Base-by-base conservation (phyloP, 108 stramenopile genomes). In the Nitzschia palea region DNA sequence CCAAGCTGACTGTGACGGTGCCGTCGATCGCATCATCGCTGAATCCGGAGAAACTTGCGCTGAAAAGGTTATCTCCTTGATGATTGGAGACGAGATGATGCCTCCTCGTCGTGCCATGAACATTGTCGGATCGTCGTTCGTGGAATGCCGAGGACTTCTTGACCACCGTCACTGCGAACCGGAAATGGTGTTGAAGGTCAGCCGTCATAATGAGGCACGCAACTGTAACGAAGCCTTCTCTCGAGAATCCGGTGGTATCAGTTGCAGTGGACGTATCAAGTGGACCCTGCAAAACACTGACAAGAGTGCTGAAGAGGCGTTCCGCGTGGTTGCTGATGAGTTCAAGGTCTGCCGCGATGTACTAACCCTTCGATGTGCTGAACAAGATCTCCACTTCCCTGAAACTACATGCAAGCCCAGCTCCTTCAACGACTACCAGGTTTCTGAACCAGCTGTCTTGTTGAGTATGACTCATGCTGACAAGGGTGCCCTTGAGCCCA, bases 291-390 rank as follows among this genome's bases (percentile, higher is more conserved):
- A 59, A 22, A 23, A 35, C 36, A 35, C 26, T 37, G 57, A 31
- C 26, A 59, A 37, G 34, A 14, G 10, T 22, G n/a, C 57, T 37
- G 57, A 35, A 22, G 35, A 37, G 12, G 57, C 57, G 15, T 22
- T 59, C 57, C 33, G 35, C 18, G 12, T 40, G 5, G 36, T 40
- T 59, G 57, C 57, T 3, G 57, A 35, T 20, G 22, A 59, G n/a
- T 59, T 59, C 57, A 59, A 59, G 57, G 57, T 23, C 8, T 59
- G 57, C 57, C 57, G 57, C 8, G 57, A 59, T 59, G 57, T 59
- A n/a, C 17, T 37, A 22, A 37, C 57, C n/a, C 36, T 59, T 9
- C n/a, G 36, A 6, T 59, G 57, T 35, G 18, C 57, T 2, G 36
- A 14, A 18, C 35, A 59, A 5, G 57, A 59, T 20, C 22, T 59